Base-by-base conservation (phyloP, 768 basidiomycete genomes). In the Daedalea quercina region DNA sequence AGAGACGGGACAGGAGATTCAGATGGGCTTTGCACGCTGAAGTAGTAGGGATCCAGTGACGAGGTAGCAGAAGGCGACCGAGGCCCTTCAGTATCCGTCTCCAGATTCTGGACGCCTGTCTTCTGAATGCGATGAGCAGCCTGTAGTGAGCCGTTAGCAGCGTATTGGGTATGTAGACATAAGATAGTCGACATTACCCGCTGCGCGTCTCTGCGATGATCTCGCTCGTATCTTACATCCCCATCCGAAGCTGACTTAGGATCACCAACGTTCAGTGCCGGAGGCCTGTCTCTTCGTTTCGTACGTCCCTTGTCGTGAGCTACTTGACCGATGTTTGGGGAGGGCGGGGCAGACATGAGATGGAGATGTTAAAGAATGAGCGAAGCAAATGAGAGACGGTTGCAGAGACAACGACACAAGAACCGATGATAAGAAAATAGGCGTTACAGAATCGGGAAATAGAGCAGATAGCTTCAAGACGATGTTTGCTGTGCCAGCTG, bases 41-140 rank as follows among this genome's bases (percentile, higher is more conserved):
- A 92, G 68, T 93, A 93, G 67, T 93, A 93, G 8, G 90, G 88
- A 73, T 92, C 90, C 51, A 93, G 75, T 42, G 90, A 89, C 28
- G 89, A 90, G 44, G 85, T 82, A 47, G 86, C 76, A 25, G 90
- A 91, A 20, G 73, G 73, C 40, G 89, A 82, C 65, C 88, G 87
- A 50, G 84, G 82, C 22, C 63, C 31, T 53, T 73, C 66, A 42
- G 66, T 65, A 48, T 81, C 80, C 51, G 69, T 72, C 58, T 82
- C 79, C 53, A 69, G 66, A 59, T 70, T 62, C 24, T 57, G 68
- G 61, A 58, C 65, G 20, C 62, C 62, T 46, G 69, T 67, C 43
- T 69, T 68, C 44, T 77, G 75, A 54, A 81, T 66, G 57, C 76
- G 76, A 37, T 80, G 66, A 58, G 71, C 74, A 54, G 76, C 76